Evolutionary conservation across 1,139 yeast genomes (phyloP).

Genomic region (Debaryomyces robertsiae): DNA sequence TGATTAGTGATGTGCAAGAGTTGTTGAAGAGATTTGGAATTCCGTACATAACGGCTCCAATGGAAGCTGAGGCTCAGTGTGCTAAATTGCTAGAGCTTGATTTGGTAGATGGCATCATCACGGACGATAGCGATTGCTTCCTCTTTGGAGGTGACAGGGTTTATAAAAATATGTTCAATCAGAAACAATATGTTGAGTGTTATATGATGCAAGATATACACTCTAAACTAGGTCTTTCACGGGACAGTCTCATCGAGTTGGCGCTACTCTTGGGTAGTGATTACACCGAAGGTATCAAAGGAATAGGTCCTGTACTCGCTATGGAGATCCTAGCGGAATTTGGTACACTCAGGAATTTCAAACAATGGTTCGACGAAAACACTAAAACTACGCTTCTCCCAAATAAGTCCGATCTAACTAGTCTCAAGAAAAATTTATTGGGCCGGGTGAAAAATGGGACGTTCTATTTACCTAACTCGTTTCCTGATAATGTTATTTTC

Average conservation of each 20-base stretch:
- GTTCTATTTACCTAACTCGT: constrained; percentile 60
- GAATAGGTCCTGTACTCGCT: constrained; percentile 91
- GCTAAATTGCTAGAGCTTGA: constrained; percentile 68
- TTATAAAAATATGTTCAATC: constrained; percentile 93
- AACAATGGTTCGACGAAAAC: constrained; percentile 43
- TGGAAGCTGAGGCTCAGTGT: constrained; percentile 99
- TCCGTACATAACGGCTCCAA: constrained; percentile 92
- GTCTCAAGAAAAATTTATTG: constrained; percentile 51
- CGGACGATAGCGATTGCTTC: constrained; percentile 97
- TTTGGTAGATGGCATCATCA: constrained; percentile 91
- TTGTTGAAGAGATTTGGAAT: constrained; percentile 84
- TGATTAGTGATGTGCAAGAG: constrained; percentile 91
- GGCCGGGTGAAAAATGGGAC: constrained; percentile 60
- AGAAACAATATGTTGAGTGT: constrained; percentile 88
- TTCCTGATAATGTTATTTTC: constrained; percentile 70
- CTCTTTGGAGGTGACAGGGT: constrained; percentile 86
- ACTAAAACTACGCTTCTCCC: constrained; percentile 20
- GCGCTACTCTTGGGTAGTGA: constrained; percentile 90
- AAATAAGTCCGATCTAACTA: constrained; percentile 23
- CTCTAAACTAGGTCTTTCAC: constrained; percentile 64
- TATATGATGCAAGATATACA: constrained; percentile 65
- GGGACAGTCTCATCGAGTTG: constrained; percentile 67
- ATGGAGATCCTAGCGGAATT: constrained; percentile 94
- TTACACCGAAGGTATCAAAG: constrained; percentile 88
- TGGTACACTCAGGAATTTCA: constrained; percentile 41